Conservation (phyloP, 1,284 basidiomycete genomes). For the Fistulina hepatica region DNA sequence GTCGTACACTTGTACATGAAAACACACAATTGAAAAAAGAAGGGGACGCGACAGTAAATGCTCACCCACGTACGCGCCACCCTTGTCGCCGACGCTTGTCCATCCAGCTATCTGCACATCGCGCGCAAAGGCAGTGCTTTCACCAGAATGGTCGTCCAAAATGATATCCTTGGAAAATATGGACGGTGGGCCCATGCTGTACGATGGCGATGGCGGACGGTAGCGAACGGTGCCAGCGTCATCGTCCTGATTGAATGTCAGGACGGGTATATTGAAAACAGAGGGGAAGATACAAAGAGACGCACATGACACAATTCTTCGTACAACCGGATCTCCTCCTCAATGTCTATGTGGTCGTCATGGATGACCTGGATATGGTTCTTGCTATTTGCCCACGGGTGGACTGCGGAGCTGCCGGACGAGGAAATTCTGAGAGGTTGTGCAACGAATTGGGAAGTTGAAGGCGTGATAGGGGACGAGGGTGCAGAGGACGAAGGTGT, state of each 20-base stretch:
- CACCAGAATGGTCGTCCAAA: not conserved
- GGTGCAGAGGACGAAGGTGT: no score
- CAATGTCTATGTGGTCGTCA: no score
- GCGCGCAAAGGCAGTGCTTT: slow-evolving; percentile 41
- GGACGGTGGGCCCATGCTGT: not conserved
- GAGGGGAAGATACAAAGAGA: no score
- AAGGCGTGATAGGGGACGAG: no score
- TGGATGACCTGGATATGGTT: no score
- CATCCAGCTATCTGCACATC: slow-evolving; percentile 55
- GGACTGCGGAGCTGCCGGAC: no score
- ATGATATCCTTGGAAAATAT: not conserved
- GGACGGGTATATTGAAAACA: no score
- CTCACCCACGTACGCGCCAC: slow-evolving; percentile 52
- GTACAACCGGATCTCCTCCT: no score
- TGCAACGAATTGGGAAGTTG: no score
- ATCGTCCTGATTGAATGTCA: not conserved
- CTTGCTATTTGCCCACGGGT: no score
- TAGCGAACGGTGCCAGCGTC: not conserved
- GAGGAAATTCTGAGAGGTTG: no score
- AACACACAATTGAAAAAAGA: not conserved
- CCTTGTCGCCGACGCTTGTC: slow-evolving; percentile 55
- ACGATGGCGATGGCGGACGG: not conserved
- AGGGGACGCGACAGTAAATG: slow-evolving; percentile 1
- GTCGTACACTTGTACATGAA: slow-evolving; percentile 40
- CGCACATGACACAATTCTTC: no score